Conservation (phyloP, 1,284 basidiomycete species). For the Ceratobasidium theobromae region DNA sequence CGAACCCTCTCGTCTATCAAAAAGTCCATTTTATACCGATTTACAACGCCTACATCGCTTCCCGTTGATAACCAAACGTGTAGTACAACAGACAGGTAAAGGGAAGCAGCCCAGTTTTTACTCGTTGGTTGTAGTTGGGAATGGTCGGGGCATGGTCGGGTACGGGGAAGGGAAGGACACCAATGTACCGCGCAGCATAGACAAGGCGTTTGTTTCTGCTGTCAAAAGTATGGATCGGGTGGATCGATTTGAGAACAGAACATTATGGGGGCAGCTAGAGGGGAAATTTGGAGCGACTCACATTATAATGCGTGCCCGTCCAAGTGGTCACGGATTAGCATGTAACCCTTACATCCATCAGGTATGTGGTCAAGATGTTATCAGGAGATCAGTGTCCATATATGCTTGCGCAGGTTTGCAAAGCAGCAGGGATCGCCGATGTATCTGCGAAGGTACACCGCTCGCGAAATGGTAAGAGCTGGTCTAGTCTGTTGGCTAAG, state of each 20-base stretch:
- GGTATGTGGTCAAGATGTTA: slow-evolving; percentile 8
- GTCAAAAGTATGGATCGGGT: slow-evolving; percentile 88
- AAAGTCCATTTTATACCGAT: slow-evolving; percentile 35
- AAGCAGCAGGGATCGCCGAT: slow-evolving; percentile 93
- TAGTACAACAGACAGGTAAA: slow-evolving; percentile 83
- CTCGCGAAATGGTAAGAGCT: slow-evolving; percentile 63
- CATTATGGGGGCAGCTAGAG: slow-evolving; percentile 85
- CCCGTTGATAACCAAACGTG: slow-evolving; percentile 59
- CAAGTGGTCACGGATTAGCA: slow-evolving; percentile 90
- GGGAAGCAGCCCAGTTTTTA: slow-evolving; percentile 74
- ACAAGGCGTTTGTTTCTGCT: slow-evolving; percentile 71
- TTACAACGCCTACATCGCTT: slow-evolving; percentile 55
- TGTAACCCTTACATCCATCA: slow-evolving; percentile 87
- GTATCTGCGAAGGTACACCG: slow-evolving; percentile 93
- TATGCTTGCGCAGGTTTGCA: slow-evolving; percentile 60
- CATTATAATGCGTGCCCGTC: slow-evolving; percentile 83
- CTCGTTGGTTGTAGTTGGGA: slow-evolving; percentile 77
- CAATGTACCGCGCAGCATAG: slow-evolving; percentile 55
- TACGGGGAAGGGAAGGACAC: slow-evolving; percentile 84
- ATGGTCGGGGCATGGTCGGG: slow-evolving; percentile 86
- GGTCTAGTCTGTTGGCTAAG: background rate
- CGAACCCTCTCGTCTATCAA: slow-evolving; percentile 31
- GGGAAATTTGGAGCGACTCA: slow-evolving; percentile 85
- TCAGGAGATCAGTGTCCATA: background rate
- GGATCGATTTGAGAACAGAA: slow-evolving; percentile 84